These are phyloP conservation scores for Macrophomina phaseolina DNA, from an alignment of 2,329 filamentous ascomycete genomes.

Conservation along the genomic window DNA sequence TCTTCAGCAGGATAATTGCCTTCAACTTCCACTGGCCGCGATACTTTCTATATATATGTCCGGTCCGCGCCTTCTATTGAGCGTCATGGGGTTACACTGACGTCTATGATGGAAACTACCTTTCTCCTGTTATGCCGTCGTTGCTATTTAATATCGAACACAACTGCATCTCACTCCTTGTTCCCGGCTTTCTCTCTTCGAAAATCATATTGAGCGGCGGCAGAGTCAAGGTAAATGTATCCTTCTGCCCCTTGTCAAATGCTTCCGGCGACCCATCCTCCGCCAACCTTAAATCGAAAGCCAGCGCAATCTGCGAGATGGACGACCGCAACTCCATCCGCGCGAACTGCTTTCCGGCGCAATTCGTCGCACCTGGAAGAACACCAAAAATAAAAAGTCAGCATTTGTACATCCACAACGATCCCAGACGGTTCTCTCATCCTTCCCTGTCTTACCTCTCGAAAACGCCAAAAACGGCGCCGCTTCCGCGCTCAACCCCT, in stretches of 20 bases:
- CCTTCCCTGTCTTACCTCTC: neutral
- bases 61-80: too few species aligned
- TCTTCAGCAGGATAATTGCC: too few species aligned
- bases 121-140: too few species aligned
- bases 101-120: too few species aligned
- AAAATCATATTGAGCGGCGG: slow-evolving; percentile 38
- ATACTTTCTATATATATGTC: too few species aligned
- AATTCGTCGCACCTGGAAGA: neutral
- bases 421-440: too few species aligned
- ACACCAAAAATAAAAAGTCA: neutral
- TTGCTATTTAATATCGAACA: too few species aligned
- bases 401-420: neutral
- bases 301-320: slow-evolving; percentile 32
- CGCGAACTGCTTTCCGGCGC: slow-evolving; percentile 34
- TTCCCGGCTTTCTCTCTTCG: slow-evolving; percentile 10
- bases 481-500: neutral
- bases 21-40: too few species aligned
- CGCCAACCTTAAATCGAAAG: slow-evolving; percentile 34
- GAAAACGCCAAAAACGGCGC: slow-evolving; percentile 20
- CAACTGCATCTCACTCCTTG: neutral
- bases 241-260: slow-evolving; percentile 26
- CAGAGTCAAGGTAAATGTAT: slow-evolving; percentile 33
- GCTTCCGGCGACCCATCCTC: slow-evolving; percentile 32
- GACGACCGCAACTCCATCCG: slow-evolving; percentile 31
- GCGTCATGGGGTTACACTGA: too few species aligned